These are phyloP conservation scores for Fragaria iinumae DNA, from an alignment of 306 rosid genomes.

Conservation along the genomic window DNA sequence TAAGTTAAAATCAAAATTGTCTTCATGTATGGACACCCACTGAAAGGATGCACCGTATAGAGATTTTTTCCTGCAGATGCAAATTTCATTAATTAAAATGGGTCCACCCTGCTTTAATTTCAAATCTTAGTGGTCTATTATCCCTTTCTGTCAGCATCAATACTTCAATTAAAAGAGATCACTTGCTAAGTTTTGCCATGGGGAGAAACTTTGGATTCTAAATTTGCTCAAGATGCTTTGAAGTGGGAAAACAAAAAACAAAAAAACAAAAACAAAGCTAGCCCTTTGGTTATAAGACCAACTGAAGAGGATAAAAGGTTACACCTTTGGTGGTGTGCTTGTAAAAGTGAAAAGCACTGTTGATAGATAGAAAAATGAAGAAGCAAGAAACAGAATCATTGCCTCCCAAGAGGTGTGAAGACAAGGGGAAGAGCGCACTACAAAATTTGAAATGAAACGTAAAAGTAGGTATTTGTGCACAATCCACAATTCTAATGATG, in stretches of 20 bases:
- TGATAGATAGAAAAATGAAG: neutral
- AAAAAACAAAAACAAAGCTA: neutral
- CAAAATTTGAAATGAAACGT: neutral
- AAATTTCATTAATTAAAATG: neutral
- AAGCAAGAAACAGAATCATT: conserved; percentile 16
- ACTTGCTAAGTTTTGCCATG: neutral
- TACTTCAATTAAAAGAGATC: neutral
- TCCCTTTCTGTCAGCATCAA: neutral
- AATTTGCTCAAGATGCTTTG: neutral
- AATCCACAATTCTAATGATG: conserved; percentile 3
- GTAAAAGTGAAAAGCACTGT: neutral
- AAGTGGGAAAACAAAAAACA: neutral
- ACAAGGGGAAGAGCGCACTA: neutral
- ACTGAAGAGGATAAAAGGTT: neutral
- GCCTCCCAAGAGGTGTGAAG: conserved; percentile 5
- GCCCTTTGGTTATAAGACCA: neutral
- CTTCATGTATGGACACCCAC: neutral
- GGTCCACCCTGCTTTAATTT: neutral
- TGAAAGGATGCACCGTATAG: neutral
- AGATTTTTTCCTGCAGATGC: conserved; percentile 1
- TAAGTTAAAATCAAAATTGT: neutral
- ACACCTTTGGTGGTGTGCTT: neutral
- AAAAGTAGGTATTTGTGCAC: neutral
- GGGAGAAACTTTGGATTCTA: neutral
- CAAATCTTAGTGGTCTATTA: neutral